These are phyloP conservation scores for Fagopyrum homotropicum DNA, from an alignment of 148 eudicot genomes.

Conservation along the genomic window DNA sequence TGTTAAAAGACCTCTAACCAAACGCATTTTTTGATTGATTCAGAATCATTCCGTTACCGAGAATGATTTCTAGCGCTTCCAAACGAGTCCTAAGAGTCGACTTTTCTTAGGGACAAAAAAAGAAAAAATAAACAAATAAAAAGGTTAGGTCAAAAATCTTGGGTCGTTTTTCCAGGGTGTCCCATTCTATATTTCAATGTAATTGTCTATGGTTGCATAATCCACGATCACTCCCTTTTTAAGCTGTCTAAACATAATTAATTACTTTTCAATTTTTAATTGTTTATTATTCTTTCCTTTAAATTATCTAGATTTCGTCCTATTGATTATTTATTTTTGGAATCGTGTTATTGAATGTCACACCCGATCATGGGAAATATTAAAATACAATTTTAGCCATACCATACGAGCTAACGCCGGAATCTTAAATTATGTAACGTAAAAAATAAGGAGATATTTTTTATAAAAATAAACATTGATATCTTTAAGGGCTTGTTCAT, in stretches of 20 bases:
- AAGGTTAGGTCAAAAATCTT: neutral
- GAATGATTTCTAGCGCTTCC: no score
- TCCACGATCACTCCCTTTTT: neutral
- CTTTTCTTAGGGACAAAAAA: neutral
- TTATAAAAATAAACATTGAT: no score
- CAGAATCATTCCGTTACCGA: no score
- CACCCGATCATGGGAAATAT: neutral
- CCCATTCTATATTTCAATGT: neutral
- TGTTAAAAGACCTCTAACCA: no score
- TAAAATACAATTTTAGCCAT: no score
- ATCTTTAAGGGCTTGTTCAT: no score
- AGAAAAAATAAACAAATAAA: neutral
- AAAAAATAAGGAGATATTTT: no score
- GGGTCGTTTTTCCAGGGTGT: neutral
- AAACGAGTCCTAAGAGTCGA: no score
- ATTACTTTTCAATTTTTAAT: neutral
- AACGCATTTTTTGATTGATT: no score
- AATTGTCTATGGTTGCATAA: neutral
- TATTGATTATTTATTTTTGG: no score
- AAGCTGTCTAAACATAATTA: neutral
- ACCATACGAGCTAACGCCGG: no score
- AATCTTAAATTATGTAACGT: no score
- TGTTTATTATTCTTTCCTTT: neutral
- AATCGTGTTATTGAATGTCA: neutral
- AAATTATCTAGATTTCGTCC: neutral